Evolutionary conservation across 2,329 filamentous ascomycete species (phyloP).

Genomic region (Furcasterigmium furcatum): DNA sequence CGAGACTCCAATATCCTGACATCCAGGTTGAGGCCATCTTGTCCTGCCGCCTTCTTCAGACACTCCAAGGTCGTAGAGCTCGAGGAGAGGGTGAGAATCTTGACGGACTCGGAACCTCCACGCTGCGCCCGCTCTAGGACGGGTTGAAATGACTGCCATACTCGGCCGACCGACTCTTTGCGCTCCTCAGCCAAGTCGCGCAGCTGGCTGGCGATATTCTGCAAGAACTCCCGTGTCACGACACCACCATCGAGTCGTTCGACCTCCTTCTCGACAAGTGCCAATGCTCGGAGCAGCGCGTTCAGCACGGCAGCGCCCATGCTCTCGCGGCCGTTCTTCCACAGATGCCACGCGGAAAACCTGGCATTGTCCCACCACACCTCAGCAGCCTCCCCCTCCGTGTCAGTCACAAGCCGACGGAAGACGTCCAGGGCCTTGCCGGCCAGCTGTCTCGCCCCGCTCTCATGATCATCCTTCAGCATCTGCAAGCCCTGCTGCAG

Average conservation of each 20-base stretch:
- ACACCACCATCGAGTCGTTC: constrained; percentile 16
- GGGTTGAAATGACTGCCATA: constrained; percentile 28
- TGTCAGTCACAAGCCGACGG: background rate
- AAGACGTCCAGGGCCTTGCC: constrained; percentile 48
- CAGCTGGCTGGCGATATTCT: constrained; percentile 9
- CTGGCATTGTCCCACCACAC: constrained; percentile 55
- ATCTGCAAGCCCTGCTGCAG: constrained; percentile 42
- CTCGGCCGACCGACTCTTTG: constrained; percentile 20
- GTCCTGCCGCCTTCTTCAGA: constrained; percentile 37
- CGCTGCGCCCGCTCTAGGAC: constrained; percentile 19
- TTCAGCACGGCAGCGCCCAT: constrained; percentile 60
- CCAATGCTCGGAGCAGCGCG: constrained; percentile 43
- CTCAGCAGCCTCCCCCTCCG: constrained; percentile 17
- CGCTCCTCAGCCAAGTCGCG: constrained; percentile 14
- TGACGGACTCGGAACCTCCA: constrained; percentile 25
- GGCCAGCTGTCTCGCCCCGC: constrained; percentile 57
- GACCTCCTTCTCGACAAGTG: constrained; percentile 28
- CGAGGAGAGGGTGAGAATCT: constrained; percentile 57
- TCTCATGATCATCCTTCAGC: constrained; percentile 54
- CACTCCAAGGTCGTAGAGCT: constrained; percentile 57
- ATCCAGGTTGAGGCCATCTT: constrained; percentile 37
- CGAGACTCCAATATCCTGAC: constrained; percentile 64
- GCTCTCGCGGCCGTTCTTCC: constrained; percentile 62
- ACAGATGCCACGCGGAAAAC: constrained; percentile 59
- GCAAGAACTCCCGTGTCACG: constrained; percentile 9